These are phyloP conservation scores for Mollisiaceae sp. DNA, from an alignment of 2,329 filamentous ascomycete genomes.

Conservation along the genomic window DNA sequence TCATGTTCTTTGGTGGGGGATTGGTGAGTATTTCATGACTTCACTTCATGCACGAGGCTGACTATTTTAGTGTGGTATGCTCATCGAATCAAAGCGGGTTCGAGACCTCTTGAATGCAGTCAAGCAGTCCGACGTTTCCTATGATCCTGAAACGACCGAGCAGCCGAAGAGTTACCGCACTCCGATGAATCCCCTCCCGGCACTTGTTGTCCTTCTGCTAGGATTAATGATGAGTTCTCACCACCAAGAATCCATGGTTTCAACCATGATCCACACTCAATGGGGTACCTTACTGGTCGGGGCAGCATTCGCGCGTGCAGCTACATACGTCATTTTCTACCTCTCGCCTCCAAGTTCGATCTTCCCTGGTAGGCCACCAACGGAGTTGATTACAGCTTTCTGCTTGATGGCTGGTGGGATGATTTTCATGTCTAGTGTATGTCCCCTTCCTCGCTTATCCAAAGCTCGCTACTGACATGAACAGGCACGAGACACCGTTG, in stretches of 20 bases:
- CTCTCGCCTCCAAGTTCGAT: slow-evolving; percentile 80
- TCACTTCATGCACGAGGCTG: neutral
- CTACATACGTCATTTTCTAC: slow-evolving; percentile 82
- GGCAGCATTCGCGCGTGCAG: slow-evolving; percentile 75
- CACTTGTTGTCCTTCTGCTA: slow-evolving; percentile 82
- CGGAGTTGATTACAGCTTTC: slow-evolving; percentile 86
- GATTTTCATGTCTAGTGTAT: slow-evolving; percentile 89
- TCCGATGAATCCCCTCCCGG: slow-evolving; percentile 87
- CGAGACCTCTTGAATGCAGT: slow-evolving; percentile 67
- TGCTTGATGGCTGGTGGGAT: slow-evolving; percentile 86
- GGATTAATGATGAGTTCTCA: slow-evolving; percentile 97
- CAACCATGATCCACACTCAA: slow-evolving; percentile 90
- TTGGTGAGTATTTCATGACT: slow-evolving; percentile 61
- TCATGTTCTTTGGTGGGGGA: slow-evolving; percentile 93
- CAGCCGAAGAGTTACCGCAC: slow-evolving; percentile 72
- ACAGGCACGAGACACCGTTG: slow-evolving; percentile 75
- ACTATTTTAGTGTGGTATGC: slow-evolving; percentile 70
- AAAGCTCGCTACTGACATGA: slow-evolving; percentile 12
- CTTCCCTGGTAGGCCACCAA: slow-evolving; percentile 83
- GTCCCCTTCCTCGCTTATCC: slow-evolving; percentile 38
- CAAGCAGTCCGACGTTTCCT: slow-evolving; percentile 48
- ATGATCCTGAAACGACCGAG: slow-evolving; percentile 48
- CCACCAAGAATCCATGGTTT: slow-evolving; percentile 74
- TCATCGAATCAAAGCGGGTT: slow-evolving; percentile 76
- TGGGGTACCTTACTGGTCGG: slow-evolving; percentile 88